Base-by-base conservation (phyloP, 106 monocot species). In the Phalaenopsis equestris region DNA sequence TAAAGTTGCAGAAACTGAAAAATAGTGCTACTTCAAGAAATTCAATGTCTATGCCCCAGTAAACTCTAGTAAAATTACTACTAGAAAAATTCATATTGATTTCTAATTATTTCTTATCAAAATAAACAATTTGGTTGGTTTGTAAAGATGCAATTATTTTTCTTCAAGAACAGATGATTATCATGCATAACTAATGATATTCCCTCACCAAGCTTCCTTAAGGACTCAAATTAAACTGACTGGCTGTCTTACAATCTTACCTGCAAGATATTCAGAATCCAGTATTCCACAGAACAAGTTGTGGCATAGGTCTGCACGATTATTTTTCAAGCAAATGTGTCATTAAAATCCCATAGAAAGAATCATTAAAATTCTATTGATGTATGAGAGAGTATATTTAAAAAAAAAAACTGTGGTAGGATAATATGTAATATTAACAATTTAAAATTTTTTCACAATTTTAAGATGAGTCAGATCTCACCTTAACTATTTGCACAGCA, bases 221-320 rank as follows among this genome's bases (percentile, higher is more conserved):
- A 37, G 70, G 12, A 70, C 70, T 37, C 37, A 14, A 37, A 43
- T 19, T 74, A n/a, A 76, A 52, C 14, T 48, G 42, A 76, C 24
- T 10, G 48, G 52, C 3, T 42, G 16, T 47, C 43, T 75, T 83
- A 90, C 3, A 18, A 9, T 23, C 43, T 75, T 83, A 90, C 87
- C 87, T 87, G 87, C 43, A 87, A 55, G 37, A 77, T 75, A 67
- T 90, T 90, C 30, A 90, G 75, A 80, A 87, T 68, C 90, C 90
- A 90, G 80, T 87, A 90, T 65, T 85, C 87, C 57, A 73, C 73
- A 2, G 90, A 90, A 56, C 90, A 90, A 19, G 75, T 85, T 68
- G 78, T 87, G 23, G 90, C 80, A 73, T 85, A 83, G 36, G 90
- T 90, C 90, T 90, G 85, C 83, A 87, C 9, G n/a, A 15, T 38